Evolutionary conservation across 495 filamentous ascomycete species (phyloP), one percentile per base, ranked within the genome.

Genomic region (Trichocladium antarcticum): DNA sequence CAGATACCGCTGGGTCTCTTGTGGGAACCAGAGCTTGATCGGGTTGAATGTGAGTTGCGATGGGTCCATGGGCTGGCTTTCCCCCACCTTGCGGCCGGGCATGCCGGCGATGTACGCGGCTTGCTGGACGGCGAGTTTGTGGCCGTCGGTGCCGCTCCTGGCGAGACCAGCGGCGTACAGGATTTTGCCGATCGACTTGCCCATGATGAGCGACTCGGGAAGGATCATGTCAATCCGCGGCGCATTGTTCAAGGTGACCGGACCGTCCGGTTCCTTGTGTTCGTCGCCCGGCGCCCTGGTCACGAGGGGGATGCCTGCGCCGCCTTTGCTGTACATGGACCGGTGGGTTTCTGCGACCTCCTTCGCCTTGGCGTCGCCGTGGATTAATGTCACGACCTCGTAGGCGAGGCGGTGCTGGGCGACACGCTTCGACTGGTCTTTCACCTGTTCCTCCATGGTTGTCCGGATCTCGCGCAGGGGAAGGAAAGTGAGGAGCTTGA

Each of bases 401-500:
- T 65, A 70, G 0, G 93, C 92, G 6, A 99, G 76, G 1, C 69
- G 57, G 59, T 92, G 87, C 53, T 97, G 90, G 11, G 89, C 89
- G 43, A 76, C 64, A 2, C 92, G 77, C 59, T 80, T 77, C 0
- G 77, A 75, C 0, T 86, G 83, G 35, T 85, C 74, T 12, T 68
- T 12, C 15, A 62, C 68, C 49, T 96, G 89, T 49, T 82, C 59
- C 19, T 68, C 64, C 74, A 95, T 84, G 19, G 83, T 61, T 6
- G 62, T 50, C 1, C 74, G 63, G 35, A 97, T 88, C 19, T 77
- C 61, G 3, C 72, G 59, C 3, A 83, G 46, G 1, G 89, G 84
- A 22, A 95, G 60, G 60, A 99, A 95, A 0, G 93, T 97, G 60
- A 99, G 90, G 28, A 94, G 77, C 58, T 86, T 89, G 19, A 99